Percentiles rank a stretch among this genome's conserved stretches.
Evolutionary conservation across 208 protist genomes (phyloP).

Genomic region (Wallacemonas sp.): DNA sequence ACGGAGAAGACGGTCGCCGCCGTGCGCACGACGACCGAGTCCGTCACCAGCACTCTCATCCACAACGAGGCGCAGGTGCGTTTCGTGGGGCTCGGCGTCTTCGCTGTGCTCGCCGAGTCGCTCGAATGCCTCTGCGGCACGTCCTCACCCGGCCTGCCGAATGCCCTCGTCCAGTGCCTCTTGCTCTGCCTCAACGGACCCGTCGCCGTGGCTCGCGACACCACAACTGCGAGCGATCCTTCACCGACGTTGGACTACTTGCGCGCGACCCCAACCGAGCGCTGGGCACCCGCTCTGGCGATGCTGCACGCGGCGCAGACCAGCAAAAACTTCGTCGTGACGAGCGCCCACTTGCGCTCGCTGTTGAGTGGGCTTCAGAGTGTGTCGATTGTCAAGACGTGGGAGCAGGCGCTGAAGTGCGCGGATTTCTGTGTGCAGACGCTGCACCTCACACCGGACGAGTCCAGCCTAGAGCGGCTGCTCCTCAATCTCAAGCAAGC

Average conservation of each 20-base stretch:
- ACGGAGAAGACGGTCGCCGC: constrained; percentile 24
- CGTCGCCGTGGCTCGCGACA: no score
- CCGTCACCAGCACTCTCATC: constrained; percentile 47
- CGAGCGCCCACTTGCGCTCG: constrained; percentile 51
- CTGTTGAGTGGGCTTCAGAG: constrained; percentile 72
- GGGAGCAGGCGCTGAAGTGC: constrained; percentile 46
- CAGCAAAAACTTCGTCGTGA: constrained; percentile 36
- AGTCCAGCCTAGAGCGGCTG: constrained; percentile 42
- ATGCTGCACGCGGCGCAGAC: constrained; percentile 31
- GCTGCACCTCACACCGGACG: constrained; percentile 44
- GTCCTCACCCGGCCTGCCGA: constrained; percentile 26
- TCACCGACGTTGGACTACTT: constrained; percentile 21
- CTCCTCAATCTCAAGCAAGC: constrained; percentile 64
- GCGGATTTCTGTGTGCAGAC: constrained; percentile 31
- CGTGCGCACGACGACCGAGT: constrained; percentile 49
- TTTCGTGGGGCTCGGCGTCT: constrained; percentile 47
- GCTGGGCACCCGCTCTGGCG: constrained; percentile 49
- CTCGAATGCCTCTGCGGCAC: constrained; percentile 22
- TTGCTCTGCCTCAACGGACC: constrained; percentile 59
- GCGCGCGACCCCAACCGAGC: constrained; percentile 20
- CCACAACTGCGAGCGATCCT: no score
- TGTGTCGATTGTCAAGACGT: constrained; percentile 55
- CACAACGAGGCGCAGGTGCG: constrained; percentile 68
- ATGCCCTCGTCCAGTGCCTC: constrained; percentile 70
- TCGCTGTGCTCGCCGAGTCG: constrained; percentile 28